Evolutionary conservation across 441 rosid species (phyloP).

Genomic region (Dalechampia spathulata): DNA sequence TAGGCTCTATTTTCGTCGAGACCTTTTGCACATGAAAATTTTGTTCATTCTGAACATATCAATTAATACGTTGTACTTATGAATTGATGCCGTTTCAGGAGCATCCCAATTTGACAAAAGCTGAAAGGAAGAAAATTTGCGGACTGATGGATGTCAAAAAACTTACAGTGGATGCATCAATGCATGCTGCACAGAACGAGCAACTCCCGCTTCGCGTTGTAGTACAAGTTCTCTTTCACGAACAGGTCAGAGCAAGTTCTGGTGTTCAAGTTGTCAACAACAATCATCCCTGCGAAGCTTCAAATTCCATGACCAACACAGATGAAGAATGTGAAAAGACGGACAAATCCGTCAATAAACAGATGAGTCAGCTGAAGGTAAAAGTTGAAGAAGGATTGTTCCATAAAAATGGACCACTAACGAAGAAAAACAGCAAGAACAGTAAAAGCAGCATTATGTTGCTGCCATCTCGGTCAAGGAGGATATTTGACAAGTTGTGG

Average conservation of each 20-base stretch:
- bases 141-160: slow-evolving; percentile 83
- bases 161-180: slow-evolving; percentile 61
- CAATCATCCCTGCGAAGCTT: slow-evolving; percentile 23
- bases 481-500: slow-evolving; percentile 85
- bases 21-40: no score
- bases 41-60: no score
- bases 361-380: slow-evolving; percentile 25
- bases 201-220: slow-evolving; percentile 74
- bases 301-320: slow-evolving; percentile 33
- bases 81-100: slow-evolving; percentile 57
- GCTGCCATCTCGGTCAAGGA: slow-evolving; percentile 81
- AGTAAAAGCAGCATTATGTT: slow-evolving; percentile 58
- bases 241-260: slow-evolving; percentile 69
- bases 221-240: slow-evolving; percentile 88
- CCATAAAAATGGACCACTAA: slow-evolving; percentile 37
- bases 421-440: slow-evolving; percentile 57
- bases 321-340: slow-evolving; percentile 45
- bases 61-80: no score
- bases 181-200: slow-evolving; percentile 93
- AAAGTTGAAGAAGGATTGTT: slow-evolving; percentile 32
- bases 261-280: slow-evolving; percentile 33
- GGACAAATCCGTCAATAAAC: slow-evolving; percentile 27
- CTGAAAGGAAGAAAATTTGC: slow-evolving; percentile 71
- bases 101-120: slow-evolving; percentile 58
- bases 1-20: no score